These are phyloP conservation scores for Colletotrichum sojae DNA, from an alignment of 2,329 filamentous ascomycete species.

Conservation along the genomic window DNA sequence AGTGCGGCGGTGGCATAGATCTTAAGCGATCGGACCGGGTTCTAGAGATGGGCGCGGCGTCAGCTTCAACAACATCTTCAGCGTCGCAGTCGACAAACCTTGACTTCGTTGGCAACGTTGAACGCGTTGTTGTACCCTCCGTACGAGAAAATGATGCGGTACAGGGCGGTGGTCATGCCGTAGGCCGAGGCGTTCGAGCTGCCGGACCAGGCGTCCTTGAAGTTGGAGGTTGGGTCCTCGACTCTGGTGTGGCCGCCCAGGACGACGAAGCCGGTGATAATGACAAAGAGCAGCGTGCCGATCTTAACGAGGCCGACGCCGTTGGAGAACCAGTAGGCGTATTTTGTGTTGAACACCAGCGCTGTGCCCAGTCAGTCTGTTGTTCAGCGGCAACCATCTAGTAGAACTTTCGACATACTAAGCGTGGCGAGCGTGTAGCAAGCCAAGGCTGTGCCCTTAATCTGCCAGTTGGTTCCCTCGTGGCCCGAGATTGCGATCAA, in stretches of 20 bases:
- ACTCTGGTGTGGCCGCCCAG: slow-evolving; percentile 41
- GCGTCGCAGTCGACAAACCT: background rate
- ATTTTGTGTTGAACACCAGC: slow-evolving; percentile 61
- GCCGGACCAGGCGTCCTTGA: slow-evolving; percentile 45
- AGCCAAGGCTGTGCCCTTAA: slow-evolving; percentile 76
- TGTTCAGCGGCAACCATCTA: background rate
- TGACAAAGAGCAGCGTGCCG: slow-evolving; percentile 45
- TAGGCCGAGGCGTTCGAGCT: slow-evolving; percentile 24
- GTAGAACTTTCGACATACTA: slow-evolving; percentile 32
- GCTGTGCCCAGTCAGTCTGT: background rate
- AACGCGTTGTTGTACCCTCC: slow-evolving; percentile 71
- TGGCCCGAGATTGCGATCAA: slow-evolving; percentile 69
- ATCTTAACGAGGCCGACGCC: slow-evolving; percentile 71
- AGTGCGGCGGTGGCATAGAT: slow-evolving; percentile 65
- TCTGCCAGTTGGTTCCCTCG: slow-evolving; percentile 70
- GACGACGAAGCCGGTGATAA: slow-evolving; percentile 22
- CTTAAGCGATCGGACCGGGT: slow-evolving; percentile 69
- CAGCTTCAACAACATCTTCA: background rate
- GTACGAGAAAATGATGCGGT: slow-evolving; percentile 34
- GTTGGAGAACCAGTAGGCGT: slow-evolving; percentile 69
- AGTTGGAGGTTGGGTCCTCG: slow-evolving; percentile 52
- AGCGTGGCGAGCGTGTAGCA: slow-evolving; percentile 68
- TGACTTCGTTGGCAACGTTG: slow-evolving; percentile 73
- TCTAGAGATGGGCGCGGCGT: slow-evolving; percentile 49
- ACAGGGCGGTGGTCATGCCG: slow-evolving; percentile 23